Evolutionary conservation across 495 filamentous ascomycete genomes (phyloP), one percentile per base, ranked within the genome.

Genomic region (Cercophora scortea): DNA sequence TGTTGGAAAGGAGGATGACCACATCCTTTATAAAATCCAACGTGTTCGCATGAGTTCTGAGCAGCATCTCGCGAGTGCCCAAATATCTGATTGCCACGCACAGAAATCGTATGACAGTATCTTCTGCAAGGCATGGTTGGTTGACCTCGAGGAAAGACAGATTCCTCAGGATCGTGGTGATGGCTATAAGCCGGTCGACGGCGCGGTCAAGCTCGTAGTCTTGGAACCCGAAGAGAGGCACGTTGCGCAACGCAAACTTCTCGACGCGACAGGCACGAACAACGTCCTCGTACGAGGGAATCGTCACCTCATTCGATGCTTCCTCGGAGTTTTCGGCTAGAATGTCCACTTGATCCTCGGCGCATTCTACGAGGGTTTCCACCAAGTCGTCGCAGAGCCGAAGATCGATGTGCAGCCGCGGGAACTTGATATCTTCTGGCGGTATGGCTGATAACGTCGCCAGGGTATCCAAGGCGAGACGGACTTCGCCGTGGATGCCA

Each of bases 11-110:
- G 50, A 90, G 86, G 41, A 85, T 86, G 51, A 97, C 82, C 12
- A 90, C 75, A 67, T 98, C 93, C 67, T 98, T 98, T 87, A 95
- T 94, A 59, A 98, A 88, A 65, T 98, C 92, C 61, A 95, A 68
- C 5, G 87, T 92, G 68, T 95, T 93, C 53, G 74, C 71, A 56
- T 91, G 74, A 7, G 81, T 87, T 16, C 90, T 82, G 42, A 96
- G 70, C 39, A 96, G 77, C 77, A 88, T 85, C 57, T 88, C 85
- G n/a, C 89, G 84, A 4, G 92, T 96, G 38, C 93, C 92, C 32
- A 98, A 76, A 57, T 88, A 88, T 42, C 89, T 78, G 58, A 96
- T 92, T 34, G 90, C 79, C 17, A 81, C 80, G 19, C 87, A 87
- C 41, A 95, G 68, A 60, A 94, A 90, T 47, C 86, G 84, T 55